Conservation (phyloP, 768 basidiomycete species). For the Termitomyces sp. region DNA sequence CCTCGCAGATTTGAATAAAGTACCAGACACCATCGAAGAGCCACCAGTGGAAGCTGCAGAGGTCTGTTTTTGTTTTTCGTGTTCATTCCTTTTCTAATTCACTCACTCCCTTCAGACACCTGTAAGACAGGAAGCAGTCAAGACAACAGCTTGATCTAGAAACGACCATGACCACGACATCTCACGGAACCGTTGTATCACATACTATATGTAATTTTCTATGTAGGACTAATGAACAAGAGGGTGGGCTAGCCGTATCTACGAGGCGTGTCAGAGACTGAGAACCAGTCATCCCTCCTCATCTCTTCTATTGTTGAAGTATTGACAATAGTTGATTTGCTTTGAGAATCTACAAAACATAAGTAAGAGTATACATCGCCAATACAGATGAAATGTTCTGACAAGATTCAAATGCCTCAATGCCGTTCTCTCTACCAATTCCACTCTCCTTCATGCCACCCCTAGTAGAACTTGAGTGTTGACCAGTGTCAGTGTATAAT, state of each 20-base stretch:
- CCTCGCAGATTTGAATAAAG: conserved; percentile 77
- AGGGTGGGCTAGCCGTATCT: conserved; percentile 53
- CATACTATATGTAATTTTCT: conserved; percentile 14
- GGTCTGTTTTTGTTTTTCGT: conserved; percentile 29
- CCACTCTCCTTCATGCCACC: conserved; percentile 90
- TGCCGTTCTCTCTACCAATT: conserved; percentile 80
- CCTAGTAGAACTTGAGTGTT: conserved; percentile 32
- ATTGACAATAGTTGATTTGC: conserved; percentile 77
- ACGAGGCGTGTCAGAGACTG: conserved; percentile 41
- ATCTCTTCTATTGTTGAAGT: conserved; percentile 58
- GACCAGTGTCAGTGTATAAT: not conserved
- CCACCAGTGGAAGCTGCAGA: conserved; percentile 66
- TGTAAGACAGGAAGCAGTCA: conserved; percentile 47
- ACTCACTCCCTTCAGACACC: conserved; percentile 27
- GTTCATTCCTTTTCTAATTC: not conserved
- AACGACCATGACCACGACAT: conserved; percentile 1
- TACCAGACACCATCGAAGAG: conserved; percentile 91
- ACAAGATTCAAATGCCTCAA: conserved; percentile 80
- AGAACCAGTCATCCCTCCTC: conserved; percentile 75
- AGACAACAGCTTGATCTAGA: conserved; percentile 34
- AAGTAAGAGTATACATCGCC: not conserved
- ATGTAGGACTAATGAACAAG: conserved; percentile 5
- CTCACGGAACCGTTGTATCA: conserved; percentile 11
- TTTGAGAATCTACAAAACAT: conserved; percentile 60
- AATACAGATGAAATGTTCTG: conserved; percentile 17